These are phyloP conservation scores for Halophytophthora batemanensis DNA, from an alignment of 352 stramenopile species.

Conservation along the genomic window DNA sequence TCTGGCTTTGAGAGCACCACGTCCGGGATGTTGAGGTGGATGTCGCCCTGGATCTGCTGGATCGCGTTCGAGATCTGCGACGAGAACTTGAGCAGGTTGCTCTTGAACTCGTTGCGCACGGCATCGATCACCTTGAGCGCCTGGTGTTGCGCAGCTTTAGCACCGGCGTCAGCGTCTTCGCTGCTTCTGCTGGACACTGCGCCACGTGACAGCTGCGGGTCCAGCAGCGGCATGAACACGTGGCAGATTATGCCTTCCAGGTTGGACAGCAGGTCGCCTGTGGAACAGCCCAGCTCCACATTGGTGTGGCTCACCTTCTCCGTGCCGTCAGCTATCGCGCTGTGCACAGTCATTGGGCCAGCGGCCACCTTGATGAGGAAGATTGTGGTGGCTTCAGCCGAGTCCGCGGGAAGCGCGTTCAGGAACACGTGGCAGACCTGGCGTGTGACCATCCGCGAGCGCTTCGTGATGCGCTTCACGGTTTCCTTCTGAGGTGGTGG, in stretches of 20 bases:
- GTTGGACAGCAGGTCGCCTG: conserved; percentile 78
- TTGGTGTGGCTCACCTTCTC: conserved; percentile 64
- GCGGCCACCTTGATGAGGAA: conserved; percentile 78
- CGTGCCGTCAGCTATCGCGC: conserved; percentile 18
- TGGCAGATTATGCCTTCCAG: conserved; percentile 86
- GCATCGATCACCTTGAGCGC: conserved; percentile 81
- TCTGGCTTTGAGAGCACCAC: conserved; percentile 89
- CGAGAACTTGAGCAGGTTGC: conserved; percentile 91
- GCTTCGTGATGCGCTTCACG: conserved; percentile 48
- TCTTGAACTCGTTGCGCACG: conserved; percentile 86
- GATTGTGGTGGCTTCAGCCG: conserved; percentile 55
- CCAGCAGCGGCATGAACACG: conserved; percentile 87
- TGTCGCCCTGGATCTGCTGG: conserved; percentile 93
- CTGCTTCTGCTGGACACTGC: conserved; percentile 11
- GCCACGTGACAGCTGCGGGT: conserved; percentile 52
- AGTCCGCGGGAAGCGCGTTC: conserved; percentile 62
- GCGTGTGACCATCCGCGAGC: conserved; percentile 43
- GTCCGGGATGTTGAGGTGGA: conserved; percentile 91
- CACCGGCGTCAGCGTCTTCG: conserved; percentile 11
- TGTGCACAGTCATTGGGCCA: conserved; percentile 45
- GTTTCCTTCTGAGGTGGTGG: conserved; percentile 27
- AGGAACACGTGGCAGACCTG: conserved; percentile 64
- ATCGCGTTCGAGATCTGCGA: conserved; percentile 91
- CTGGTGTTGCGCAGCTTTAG: conserved; percentile 33
- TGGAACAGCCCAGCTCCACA: conserved; percentile 87